Evolutionary conservation across 2,329 filamentous ascomycete species (phyloP), one percentile per base, ranked within the genome.

Genomic region (Delphinella strobiligena): DNA sequence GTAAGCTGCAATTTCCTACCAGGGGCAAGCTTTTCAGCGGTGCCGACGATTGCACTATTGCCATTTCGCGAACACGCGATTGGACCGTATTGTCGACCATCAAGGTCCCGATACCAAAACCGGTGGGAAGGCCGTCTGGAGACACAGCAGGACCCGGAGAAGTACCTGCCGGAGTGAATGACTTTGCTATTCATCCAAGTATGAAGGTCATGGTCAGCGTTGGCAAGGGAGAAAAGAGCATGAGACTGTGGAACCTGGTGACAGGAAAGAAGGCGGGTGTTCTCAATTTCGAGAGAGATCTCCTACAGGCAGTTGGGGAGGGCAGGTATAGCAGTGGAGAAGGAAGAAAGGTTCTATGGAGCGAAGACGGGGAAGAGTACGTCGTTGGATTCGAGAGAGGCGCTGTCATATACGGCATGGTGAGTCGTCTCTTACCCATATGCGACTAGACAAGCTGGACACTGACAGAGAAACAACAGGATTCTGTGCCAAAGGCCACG

Each of bases 131-230:
- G 47, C 88, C 89, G 8, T 89, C 80, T 50, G 89, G 89, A 43
- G 89, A 95, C 59, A 96, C 89, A 14, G 86, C 87, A 5, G 79
- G 82, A 2, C 74, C 80, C 9, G 87, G 86, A 14, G 82, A 78
- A 35, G 76, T 82, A 18, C 88, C 88, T 0, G 75, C 80, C n/a
- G 91, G 91, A 14, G 77, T 96, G 49, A 96, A 94, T 58, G 84
- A 88, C 58, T 93, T 98, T 59, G 86, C 89, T 2, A 82, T 98
- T 18, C 91, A 98, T 58, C 89, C 91, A 0, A 93, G 84, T 59
- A 85, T 93, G 74, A 96, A 95, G 64, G 68, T 98, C 37, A 94
- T 96, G 84, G 77, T 98, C 44, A 93, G 78, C 51, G 87, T 96
- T 7, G 82, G 85, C 49, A 85, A 81, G 52, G 87, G 87, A 48